Base-by-base conservation (phyloP, 2,329 filamentous ascomycete species). In the Colletotrichum sp. region DNA sequence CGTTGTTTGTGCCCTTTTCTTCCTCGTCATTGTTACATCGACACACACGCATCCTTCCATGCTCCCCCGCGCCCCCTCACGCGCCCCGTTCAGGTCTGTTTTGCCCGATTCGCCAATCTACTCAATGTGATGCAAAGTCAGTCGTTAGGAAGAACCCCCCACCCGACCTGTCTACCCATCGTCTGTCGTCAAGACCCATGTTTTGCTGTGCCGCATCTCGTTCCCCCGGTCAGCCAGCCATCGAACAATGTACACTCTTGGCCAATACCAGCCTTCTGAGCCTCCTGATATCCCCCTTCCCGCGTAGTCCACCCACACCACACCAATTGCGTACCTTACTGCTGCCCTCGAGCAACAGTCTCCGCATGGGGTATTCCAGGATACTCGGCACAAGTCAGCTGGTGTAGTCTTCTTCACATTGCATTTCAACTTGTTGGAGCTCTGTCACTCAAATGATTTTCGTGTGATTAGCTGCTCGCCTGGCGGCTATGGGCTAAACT, bases 401-500 rank as follows among this genome's bases (percentile, higher is more conserved):
- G 24, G 12, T 21, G 60, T 26, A 26, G 66, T 59, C 26, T 24
- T 49, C 26, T 24, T 55, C 49, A 13, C 68, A 64, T 34, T 66
- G 34, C 72, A 65, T 57, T 62, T 64, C 71, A 32, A 69, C 63
- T 65, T 57, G 34, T 21, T n/a, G 28, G 30, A 49, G 18, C 21
- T 44, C 18, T 18, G 34, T 66, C 44, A 62, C 26, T 60, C 44
- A 16, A 39, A 28, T 67, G 34, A 49, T 55, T 76, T 57, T 57
- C 32, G 21, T 71, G 39, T 76, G 52, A 67, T 71, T 70, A 71
- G 62, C 67, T 74, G 65, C 70, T 64, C 62, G 72, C 52, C 32
- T 62, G 26, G 72, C 71, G 65, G 71, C 65, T 71, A 68, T 57
- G 55, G 28, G 76, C 76, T 77, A 77, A 77, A 77, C 74, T 77